Evolutionary conservation across 495 filamentous ascomycete species (phyloP).

Genomic region (Penicillium dipodomyicola): DNA sequence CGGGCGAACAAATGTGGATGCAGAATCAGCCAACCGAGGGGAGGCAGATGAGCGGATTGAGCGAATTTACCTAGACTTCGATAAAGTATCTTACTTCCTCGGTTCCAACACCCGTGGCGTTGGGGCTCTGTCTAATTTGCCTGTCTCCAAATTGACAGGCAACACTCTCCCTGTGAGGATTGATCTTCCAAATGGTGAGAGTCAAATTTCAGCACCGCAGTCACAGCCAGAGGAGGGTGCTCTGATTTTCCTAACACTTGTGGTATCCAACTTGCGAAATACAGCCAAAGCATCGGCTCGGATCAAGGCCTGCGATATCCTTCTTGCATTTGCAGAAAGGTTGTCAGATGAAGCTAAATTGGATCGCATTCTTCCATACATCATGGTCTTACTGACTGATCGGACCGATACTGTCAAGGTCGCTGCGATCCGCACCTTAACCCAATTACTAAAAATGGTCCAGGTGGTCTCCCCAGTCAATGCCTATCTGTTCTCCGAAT

Average conservation of each 20-base stretch:
- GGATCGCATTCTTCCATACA: conserved; percentile 87
- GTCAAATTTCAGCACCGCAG: conserved; percentile 45
- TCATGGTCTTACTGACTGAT: conserved; percentile 79
- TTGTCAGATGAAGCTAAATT: conserved; percentile 95
- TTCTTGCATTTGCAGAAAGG: conserved; percentile 88
- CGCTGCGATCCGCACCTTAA: conserved; percentile 78
- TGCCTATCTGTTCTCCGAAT: conserved; percentile 92
- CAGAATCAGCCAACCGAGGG: conserved; percentile 63
- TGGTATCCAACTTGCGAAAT: conserved; percentile 84
- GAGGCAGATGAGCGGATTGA: conserved; percentile 93
- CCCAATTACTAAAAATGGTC: conserved; percentile 85
- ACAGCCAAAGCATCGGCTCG: conserved; percentile 84
- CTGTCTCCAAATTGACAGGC: conserved; percentile 31
- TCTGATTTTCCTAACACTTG: conserved; percentile 83
- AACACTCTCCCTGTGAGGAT: conserved; percentile 72
- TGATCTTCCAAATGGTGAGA: conserved; percentile 82
- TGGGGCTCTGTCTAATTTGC: conserved; percentile 24
- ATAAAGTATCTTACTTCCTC: conserved; percentile 94
- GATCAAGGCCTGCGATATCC: conserved; percentile 85
- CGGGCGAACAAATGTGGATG: conserved; percentile 62
- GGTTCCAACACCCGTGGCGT: conserved; percentile 40
- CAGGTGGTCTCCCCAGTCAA: conserved; percentile 89
- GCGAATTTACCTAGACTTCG: conserved; percentile 88
- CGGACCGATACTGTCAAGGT: conserved; percentile 77
- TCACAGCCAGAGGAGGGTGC: conserved; percentile 74